A percentile compares a stretch with the other conserved stretches of the same genome.
Conservation (phyloP, 1,284 basidiomycete species). For the Porogramme epimiltina region DNA sequence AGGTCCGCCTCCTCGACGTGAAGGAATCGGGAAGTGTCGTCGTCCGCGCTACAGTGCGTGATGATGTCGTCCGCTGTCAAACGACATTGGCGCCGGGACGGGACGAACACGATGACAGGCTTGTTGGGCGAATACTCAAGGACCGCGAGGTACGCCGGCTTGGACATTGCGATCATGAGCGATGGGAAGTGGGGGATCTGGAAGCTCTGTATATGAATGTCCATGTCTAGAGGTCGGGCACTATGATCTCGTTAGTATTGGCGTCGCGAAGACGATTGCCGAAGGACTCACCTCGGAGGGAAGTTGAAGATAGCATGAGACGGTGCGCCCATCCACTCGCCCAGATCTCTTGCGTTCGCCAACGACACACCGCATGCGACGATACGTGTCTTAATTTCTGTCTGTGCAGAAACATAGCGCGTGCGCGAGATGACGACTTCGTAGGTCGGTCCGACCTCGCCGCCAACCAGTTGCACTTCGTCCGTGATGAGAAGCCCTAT, state of each 20-base stretch:
- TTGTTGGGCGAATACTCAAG: conserved; percentile 86
- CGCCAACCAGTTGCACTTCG: conserved; percentile 92
- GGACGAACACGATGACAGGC: conserved; percentile 92
- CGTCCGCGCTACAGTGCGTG: conserved; percentile 88
- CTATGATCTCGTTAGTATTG: conserved; percentile 40
- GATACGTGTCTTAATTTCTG: conserved; percentile 87
- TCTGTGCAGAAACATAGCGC: conserved; percentile 95
- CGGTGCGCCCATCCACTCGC: conserved; percentile 97
- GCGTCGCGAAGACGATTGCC: neutral
- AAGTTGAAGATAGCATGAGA: conserved; percentile 98
- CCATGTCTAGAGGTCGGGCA: conserved; percentile 93
- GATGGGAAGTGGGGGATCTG: conserved; percentile 97
- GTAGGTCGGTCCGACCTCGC: conserved; percentile 93
- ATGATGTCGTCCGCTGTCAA: conserved; percentile 92
- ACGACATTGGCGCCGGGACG: conserved; percentile 91
- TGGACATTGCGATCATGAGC: conserved; percentile 99
- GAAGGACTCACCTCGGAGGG: conserved; percentile 70
- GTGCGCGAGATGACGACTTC: conserved; percentile 95
- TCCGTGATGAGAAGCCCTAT: conserved; percentile 94
- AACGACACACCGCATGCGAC: conserved; percentile 94
- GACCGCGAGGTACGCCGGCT: conserved; percentile 95
- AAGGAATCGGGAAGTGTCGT: conserved; percentile 85
- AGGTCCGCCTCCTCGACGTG: conserved; percentile 87
- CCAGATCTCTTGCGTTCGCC: conserved; percentile 94
- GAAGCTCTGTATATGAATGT: conserved; percentile 97